phyloP scores from a whole-genome alignment of 768 basidiomycete species.

The Serpula lacrymans region DNA sequence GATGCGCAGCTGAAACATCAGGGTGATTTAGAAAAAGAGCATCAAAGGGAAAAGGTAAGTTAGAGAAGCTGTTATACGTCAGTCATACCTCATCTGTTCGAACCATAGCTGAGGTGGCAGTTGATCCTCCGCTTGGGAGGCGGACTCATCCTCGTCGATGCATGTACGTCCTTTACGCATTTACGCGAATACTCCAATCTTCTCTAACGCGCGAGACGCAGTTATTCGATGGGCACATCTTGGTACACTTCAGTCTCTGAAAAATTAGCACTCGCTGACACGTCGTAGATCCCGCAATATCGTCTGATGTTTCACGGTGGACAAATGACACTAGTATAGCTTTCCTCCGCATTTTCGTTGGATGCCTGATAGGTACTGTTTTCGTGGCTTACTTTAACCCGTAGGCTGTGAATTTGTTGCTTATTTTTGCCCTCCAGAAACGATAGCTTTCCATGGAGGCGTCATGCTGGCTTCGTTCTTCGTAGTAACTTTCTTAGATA shows the following conservation, averaged over 20 bases:
- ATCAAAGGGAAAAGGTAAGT: slow-evolving; percentile 25
- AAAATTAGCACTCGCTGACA: neutral
- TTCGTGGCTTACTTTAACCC: neutral
- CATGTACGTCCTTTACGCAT: slow-evolving; percentile 51
- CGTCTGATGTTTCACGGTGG: slow-evolving; percentile 44
- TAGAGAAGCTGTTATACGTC: neutral
- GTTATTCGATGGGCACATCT: slow-evolving; percentile 80
- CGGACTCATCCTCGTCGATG: slow-evolving; percentile 61
- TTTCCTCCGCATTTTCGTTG: slow-evolving; percentile 60
- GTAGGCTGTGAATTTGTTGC: neutral
- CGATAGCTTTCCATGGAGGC: slow-evolving; percentile 68
- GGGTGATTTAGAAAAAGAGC: slow-evolving; percentile 1
- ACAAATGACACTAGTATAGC: slow-evolving; percentile 44
- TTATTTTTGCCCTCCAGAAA: slow-evolving; percentile 66
- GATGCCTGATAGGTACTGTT: slow-evolving; percentile 57
- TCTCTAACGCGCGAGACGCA: no score
- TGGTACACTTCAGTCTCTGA: slow-evolving; percentile 35
- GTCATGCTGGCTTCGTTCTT: slow-evolving; percentile 56
- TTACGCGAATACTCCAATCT: no score
- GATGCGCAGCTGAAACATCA: neutral
- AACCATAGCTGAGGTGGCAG: slow-evolving; percentile 40
- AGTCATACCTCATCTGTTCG: slow-evolving; percentile 1
- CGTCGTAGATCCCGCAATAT: slow-evolving; percentile 39
- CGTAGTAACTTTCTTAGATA: slow-evolving; percentile 42
- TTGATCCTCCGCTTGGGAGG: slow-evolving; percentile 58